These are phyloP conservation scores for Buddleja alternifolia DNA, from an alignment of 257 asterid species.

Conservation along the genomic window DNA sequence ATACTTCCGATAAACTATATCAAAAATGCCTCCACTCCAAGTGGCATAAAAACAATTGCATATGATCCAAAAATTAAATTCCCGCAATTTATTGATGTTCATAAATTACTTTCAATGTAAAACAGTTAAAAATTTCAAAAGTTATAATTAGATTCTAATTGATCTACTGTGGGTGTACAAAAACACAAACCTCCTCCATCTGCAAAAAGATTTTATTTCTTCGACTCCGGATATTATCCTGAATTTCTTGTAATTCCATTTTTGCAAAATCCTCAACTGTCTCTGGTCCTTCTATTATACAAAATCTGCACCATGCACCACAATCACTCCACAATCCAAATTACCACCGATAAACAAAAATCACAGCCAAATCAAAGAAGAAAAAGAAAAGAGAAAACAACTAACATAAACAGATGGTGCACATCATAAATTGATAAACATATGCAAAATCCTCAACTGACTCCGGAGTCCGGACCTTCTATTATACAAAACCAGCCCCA, in stretches of 20 bases:
- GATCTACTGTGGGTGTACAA: neutral
- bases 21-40: neutral
- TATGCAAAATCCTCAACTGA: slow-evolving; percentile 82
- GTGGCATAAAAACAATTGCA: no score
- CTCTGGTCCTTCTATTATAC: slow-evolving; percentile 98
- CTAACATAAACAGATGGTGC: no score
- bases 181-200: slow-evolving; percentile 87
- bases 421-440: no score
- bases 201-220: slow-evolving; percentile 90
- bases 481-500: slow-evolving; percentile 83
- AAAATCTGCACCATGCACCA: slow-evolving; percentile 55
- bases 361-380: neutral
- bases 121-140: neutral
- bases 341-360: neutral
- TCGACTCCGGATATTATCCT: slow-evolving; percentile 86
- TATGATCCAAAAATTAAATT: neutral
- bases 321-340: slow-evolving; percentile 16
- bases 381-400: neutral
- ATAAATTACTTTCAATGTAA: neutral
- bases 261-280: slow-evolving; percentile 82
- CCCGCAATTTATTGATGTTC: neutral
- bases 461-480: slow-evolving; percentile 98
- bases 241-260: slow-evolving; percentile 90
- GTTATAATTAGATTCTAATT: neutral
- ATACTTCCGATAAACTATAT: neutral